phyloP scores from a whole-genome alignment of 257 asterid genomes.

The Solanum pennellii region DNA sequence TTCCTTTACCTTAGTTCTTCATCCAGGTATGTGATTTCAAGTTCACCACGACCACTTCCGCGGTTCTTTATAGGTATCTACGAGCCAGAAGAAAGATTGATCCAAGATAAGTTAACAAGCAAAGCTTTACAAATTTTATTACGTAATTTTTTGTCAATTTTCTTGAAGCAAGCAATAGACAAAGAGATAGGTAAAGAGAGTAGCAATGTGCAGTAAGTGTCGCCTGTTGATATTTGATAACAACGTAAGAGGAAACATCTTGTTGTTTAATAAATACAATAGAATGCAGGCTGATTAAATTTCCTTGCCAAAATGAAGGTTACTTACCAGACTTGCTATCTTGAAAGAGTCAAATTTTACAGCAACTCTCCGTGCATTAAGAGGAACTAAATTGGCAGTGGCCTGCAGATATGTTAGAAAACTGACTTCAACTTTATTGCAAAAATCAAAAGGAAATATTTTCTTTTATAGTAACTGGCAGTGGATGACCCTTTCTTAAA shows the following conservation, averaged over 20 bases:
- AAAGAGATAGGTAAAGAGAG: not conserved
- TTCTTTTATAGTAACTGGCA: not conserved
- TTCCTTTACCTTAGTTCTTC: conserved; percentile 40
- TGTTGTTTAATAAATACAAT: not conserved
- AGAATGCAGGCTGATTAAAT: not conserved
- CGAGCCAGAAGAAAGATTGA: not conserved
- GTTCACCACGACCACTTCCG: conserved; percentile 67
- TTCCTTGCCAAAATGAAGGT: not conserved
- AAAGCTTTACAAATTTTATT: not conserved
- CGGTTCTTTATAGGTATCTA: conserved; percentile 48
- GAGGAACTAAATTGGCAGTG: conserved; percentile 56
- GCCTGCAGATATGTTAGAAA: conserved; percentile 23
- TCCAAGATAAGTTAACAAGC: not conserved
- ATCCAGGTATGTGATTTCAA: conserved; percentile 58
- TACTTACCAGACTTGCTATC: conserved; percentile 55
- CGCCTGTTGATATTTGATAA: not conserved
- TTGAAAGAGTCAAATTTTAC: conserved; percentile 54
- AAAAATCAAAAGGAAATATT: not conserved
- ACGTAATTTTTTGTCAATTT: not conserved
- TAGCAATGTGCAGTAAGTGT: not conserved
- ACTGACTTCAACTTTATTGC: not conserved
- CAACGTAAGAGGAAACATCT: not conserved
- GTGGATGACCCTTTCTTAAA: not conserved
- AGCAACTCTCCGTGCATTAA: conserved; percentile 44
- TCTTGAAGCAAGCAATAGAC: not conserved